Evolutionary conservation across 2,329 filamentous ascomycete species (phyloP).

Genomic region (Calonectria pseudoreteaudii): DNA sequence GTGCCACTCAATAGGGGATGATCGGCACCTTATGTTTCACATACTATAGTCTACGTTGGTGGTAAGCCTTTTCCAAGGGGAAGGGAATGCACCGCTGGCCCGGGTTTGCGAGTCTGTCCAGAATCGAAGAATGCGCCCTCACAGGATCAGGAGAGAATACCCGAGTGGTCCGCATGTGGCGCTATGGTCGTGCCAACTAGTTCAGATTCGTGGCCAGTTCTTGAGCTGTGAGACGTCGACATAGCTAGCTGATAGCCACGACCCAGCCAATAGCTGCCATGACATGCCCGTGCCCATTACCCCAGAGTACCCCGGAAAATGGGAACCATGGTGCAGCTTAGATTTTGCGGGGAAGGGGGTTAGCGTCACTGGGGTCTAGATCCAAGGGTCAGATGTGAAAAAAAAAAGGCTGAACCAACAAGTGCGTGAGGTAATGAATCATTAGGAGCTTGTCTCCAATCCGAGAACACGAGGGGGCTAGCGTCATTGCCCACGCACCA

Average conservation of each 20-base stretch:
- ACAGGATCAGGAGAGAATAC: not conserved
- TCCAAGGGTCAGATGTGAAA: not conserved
- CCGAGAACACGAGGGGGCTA: not conserved
- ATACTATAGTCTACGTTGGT: not conserved
- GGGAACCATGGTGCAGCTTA: slow-evolving; percentile 23
- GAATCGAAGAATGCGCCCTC: no score
- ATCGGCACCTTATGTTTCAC: slow-evolving; percentile 24
- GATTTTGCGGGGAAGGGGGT: slow-evolving; percentile 28
- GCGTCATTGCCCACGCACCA: not conserved
- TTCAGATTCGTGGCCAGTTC: not conserved
- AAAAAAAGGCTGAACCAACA: not conserved
- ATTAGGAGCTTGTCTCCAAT: slow-evolving; percentile 12
- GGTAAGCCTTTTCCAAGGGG: not conserved
- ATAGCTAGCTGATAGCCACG: not conserved
- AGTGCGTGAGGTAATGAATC: slow-evolving; percentile 21
- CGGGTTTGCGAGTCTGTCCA: not conserved
- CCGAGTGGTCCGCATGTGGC: slow-evolving; percentile 3
- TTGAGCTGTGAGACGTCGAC: not conserved
- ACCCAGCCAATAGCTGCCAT: not conserved
- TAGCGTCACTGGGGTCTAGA: not conserved
- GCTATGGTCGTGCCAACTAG: slow-evolving; percentile 1
- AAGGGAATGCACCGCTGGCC: not conserved
- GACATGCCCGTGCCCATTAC: slow-evolving; percentile 13
- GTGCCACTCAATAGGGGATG: slow-evolving; percentile 3
- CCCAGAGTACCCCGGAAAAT: slow-evolving; percentile 36